A percentile compares a stretch with the other conserved stretches of the same genome.
Conservation (phyloP, 2,329 filamentous ascomycete genomes). For the Pseudogymnoascus sp. region DNA sequence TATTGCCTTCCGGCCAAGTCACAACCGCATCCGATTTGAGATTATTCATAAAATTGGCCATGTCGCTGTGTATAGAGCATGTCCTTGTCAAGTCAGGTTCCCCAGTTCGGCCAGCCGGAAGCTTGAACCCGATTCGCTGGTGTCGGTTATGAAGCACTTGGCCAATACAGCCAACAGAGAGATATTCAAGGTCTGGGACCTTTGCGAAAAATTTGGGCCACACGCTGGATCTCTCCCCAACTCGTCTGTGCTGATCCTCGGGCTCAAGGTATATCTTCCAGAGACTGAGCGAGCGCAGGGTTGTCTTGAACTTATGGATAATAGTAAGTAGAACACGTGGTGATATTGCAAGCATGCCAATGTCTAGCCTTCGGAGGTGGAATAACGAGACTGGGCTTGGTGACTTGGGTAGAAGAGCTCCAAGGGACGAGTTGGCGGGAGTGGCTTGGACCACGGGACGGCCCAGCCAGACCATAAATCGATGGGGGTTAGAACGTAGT, state of each 20-base stretch:
- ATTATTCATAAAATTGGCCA: not conserved
- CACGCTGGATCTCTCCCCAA: conserved; percentile 24
- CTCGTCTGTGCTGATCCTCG: not conserved
- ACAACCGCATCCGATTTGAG: not conserved
- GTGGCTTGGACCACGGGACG: conserved; percentile 10
- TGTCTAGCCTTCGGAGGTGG: conserved; percentile 35
- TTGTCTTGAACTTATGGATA: conserved; percentile 36
- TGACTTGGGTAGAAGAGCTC: conserved; percentile 12
- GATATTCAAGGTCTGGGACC: conserved; percentile 23
- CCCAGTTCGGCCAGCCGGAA: not conserved
- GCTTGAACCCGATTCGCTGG: not conserved
- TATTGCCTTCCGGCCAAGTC: not conserved
- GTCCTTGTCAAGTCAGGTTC: not conserved
- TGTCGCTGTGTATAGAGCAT: not conserved
- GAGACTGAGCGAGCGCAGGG: conserved; percentile 37
- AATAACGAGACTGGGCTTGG: conserved; percentile 27
- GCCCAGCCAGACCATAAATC: conserved; percentile 35
- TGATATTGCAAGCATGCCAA: conserved; percentile 33
- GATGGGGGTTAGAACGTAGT: conserved; percentile 14
- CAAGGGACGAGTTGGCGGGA: not conserved
- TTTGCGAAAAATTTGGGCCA: conserved; percentile 34
- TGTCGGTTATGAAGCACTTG: not conserved
- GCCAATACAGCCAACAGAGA: not conserved
- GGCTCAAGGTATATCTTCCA: conserved; percentile 34
- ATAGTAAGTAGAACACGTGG: conserved; percentile 29